Evolutionary conservation across 352 stramenopile species (phyloP), one percentile per base, ranked within the genome.

Genomic region (Phytophthora melonis): DNA sequence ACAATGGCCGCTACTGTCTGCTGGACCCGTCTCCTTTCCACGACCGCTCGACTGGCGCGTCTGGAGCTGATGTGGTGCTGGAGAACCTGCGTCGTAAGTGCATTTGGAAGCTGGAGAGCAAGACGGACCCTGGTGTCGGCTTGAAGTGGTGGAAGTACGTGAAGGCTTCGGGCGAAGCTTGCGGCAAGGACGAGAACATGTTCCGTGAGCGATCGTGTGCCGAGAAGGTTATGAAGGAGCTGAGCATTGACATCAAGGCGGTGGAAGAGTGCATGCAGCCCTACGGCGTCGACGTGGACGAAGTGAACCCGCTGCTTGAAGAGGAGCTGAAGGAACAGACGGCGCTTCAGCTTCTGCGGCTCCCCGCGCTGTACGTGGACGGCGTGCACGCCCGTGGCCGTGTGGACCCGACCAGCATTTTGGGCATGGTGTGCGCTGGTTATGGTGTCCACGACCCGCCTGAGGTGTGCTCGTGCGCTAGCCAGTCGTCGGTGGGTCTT

Each of bases 1-100:
- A 99, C 85, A 93, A 97, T 69, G 97, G 97, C 14, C 90, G 97
- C 56, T 99, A 99, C 81, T 99, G 97, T 81, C 86, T 98, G 27
- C 87, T 98, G 43, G 97, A 99, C 62, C 89, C 89, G 21, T 96
- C 89, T 19, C 97, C 97, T 39, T 98, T 99, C 81, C 96, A 99
- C 72, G 92, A 99, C 70, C 88, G 95, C 39, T 89, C 97, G 34
- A 76, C 77, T 11, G 97, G 97, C 45, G 92, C 98, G 10, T 98
- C 92, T 14, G 96, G 97, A 50, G 93, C 95, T 9, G 97, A 99
- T 82, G 95, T 99, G 14, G 95, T 99, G 13, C 81, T 92, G 30
- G 96, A 99, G 75, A 94, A 96, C 71, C 76, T 99, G 66, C 88
- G 96, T 30, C 90, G 95, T 63, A 97, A 98, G 72, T 99, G 97